These are phyloP conservation scores for Pulveroboletus frians DNA, from an alignment of 768 basidiomycete species.

Conservation along the genomic window DNA sequence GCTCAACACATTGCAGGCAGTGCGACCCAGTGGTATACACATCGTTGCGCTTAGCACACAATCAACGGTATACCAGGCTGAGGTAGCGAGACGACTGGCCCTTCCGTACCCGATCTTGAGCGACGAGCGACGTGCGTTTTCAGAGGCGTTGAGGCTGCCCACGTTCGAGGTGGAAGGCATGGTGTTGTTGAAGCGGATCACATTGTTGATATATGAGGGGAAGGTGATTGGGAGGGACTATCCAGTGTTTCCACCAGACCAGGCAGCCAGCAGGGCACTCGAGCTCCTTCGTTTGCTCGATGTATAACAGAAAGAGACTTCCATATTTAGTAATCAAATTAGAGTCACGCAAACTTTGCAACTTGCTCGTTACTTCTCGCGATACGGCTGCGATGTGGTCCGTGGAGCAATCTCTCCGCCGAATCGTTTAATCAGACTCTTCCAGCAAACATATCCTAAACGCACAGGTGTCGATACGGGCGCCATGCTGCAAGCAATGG, in stretches of 20 bases:
- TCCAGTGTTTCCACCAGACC: conserved; percentile 21
- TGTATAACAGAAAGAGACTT: not conserved
- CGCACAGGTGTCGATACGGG: conserved; percentile 92
- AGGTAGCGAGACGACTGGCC: conserved; percentile 12
- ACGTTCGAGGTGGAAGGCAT: conserved; percentile 16
- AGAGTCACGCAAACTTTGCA: not conserved
- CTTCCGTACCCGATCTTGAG: conserved; percentile 21
- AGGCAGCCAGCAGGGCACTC: conserved; percentile 12
- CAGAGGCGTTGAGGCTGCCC: conserved; percentile 11
- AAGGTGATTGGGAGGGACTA: conserved; percentile 15
- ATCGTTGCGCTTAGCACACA: conserved; percentile 24
- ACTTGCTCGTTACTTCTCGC: not conserved
- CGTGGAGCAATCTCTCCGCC: conserved; percentile 5
- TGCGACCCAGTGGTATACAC: not conserved
- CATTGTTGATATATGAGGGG: conserved; percentile 12
- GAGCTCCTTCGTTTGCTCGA: not conserved
- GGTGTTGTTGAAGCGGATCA: conserved; percentile 19
- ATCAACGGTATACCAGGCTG: conserved; percentile 13
- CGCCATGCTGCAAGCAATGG: conserved; percentile 97
- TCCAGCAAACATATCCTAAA: conserved; percentile 92
- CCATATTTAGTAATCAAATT: conserved; percentile 4
- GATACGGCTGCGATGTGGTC: conserved; percentile 21
- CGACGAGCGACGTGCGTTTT: conserved; percentile 9
- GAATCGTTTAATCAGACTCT: not conserved
- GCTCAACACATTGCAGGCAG: conserved; percentile 1